phyloP scores from a whole-genome alignment of 2,329 filamentous ascomycete species.

The Pseudogymnoascus sp. region DNA sequence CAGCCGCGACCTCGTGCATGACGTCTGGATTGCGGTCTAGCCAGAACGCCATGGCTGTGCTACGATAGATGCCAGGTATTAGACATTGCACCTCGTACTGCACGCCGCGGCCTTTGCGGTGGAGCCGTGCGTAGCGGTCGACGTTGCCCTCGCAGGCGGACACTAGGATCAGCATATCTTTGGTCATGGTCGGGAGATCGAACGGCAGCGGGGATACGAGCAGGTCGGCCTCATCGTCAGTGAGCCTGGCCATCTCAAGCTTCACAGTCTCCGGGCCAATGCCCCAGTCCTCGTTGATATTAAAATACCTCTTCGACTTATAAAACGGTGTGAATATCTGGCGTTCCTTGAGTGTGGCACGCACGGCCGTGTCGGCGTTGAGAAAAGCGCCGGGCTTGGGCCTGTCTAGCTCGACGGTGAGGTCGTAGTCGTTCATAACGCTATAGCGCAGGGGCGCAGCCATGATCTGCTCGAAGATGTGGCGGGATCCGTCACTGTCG shows the following conservation, averaged over 20 bases:
- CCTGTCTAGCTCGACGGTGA: slow-evolving; percentile 16
- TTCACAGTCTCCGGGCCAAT: slow-evolving; percentile 16
- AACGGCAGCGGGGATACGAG: slow-evolving; percentile 27
- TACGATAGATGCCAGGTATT: slow-evolving; percentile 30
- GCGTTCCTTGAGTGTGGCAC: slow-evolving; percentile 18
- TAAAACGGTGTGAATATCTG: neutral
- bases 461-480: slow-evolving; percentile 30
- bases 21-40: neutral
- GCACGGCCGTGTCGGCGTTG: slow-evolving; percentile 31
- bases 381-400: slow-evolving; percentile 16
- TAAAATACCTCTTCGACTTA: slow-evolving; percentile 11
- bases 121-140: slow-evolving; percentile 32
- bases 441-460: slow-evolving; percentile 19
- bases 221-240: slow-evolving; percentile 14
- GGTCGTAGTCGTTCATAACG: slow-evolving; percentile 32
- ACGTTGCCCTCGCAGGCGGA: slow-evolving; percentile 33
- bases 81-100: slow-evolving; percentile 23
- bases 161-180: slow-evolving; percentile 31
- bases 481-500: slow-evolving; percentile 8
- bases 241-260: neutral
- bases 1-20: slow-evolving; percentile 7
- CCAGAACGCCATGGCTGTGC: slow-evolving; percentile 27
- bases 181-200: slow-evolving; percentile 31
- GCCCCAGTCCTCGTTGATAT: slow-evolving; percentile 27
- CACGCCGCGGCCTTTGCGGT: slow-evolving; percentile 14